phyloP scores from a whole-genome alignment of 2,329 filamentous ascomycete genomes.

The Aspergillus pseudoviridinutans region DNA sequence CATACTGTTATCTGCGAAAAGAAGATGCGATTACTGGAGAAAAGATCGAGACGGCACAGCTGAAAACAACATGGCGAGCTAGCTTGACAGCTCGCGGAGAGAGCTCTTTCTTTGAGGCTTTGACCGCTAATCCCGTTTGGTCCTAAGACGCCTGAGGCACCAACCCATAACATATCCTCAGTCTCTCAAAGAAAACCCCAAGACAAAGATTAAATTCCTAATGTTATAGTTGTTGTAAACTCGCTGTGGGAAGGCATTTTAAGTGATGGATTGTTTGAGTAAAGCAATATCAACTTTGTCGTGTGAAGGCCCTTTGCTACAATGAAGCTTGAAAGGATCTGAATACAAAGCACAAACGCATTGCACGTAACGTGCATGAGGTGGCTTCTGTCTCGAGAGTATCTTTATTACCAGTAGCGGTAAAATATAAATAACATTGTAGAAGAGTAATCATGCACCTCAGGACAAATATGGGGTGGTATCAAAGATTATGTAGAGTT shows the following conservation, averaged over 20 bases:
- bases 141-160: slow-evolving; percentile 3
- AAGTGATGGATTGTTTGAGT: neutral
- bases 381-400: no score
- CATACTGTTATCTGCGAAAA: neutral
- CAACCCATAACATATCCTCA: neutral
- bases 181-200: neutral
- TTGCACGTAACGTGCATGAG: no score
- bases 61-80: neutral
- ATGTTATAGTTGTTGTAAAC: neutral
- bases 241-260: neutral
- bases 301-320: neutral
- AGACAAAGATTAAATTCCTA: slow-evolving; percentile 1
- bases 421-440: neutral
- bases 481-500: neutral
- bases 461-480: neutral
- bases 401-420: neutral
- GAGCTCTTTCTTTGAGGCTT: neutral
- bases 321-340: neutral
- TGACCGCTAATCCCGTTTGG: slow-evolving; percentile 9
- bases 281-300: neutral
- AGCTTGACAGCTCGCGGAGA: neutral
- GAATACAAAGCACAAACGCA: no score
- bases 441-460: neutral
- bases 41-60: neutral
- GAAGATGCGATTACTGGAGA: neutral